Conservation (phyloP, 179 eudicot species). For the Beta corolliflora region DNA sequence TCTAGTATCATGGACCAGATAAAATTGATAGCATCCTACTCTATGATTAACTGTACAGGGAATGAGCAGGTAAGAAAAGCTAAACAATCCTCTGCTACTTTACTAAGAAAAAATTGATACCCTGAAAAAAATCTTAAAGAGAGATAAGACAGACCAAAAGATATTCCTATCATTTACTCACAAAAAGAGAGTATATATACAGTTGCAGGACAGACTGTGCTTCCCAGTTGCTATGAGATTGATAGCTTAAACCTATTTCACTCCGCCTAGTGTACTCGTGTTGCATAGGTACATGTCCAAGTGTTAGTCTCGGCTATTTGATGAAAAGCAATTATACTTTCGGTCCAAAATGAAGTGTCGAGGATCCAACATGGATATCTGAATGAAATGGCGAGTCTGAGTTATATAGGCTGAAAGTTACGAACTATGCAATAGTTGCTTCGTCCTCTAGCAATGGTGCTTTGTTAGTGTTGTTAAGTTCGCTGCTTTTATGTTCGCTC, state of each 20-base stretch:
- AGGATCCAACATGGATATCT: background rate
- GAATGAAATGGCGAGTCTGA: background rate
- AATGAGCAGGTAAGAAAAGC: constrained; percentile 9
- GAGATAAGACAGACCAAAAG: background rate
- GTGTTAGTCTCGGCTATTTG: background rate
- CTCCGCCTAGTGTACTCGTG: background rate
- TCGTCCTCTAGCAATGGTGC: constrained; percentile 45
- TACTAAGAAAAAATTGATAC: constrained; percentile 1
- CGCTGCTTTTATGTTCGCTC: constrained; percentile 29
- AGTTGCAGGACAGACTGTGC: constrained; percentile 16
- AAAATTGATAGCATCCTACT: background rate
- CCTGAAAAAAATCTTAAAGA: background rate
- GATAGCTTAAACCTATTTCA: background rate
- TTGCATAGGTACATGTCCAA: background rate
- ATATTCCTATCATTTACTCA: constrained; percentile 16
- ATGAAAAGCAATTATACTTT: background rate
- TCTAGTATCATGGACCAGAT: background rate
- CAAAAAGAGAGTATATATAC: constrained; percentile 27
- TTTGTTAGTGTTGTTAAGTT: constrained; percentile 33
- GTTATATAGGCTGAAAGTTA: background rate
- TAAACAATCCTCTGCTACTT: background rate
- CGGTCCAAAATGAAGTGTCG: background rate
- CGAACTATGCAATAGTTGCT: constrained; percentile 18
- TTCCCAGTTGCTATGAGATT: background rate
- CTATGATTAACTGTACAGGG: constrained; percentile 12